A percentile compares a stretch with the other conserved stretches of the same genome.
phyloP scores from a whole-genome alignment of 306 rosid species.

The Parietaria judaica region DNA sequence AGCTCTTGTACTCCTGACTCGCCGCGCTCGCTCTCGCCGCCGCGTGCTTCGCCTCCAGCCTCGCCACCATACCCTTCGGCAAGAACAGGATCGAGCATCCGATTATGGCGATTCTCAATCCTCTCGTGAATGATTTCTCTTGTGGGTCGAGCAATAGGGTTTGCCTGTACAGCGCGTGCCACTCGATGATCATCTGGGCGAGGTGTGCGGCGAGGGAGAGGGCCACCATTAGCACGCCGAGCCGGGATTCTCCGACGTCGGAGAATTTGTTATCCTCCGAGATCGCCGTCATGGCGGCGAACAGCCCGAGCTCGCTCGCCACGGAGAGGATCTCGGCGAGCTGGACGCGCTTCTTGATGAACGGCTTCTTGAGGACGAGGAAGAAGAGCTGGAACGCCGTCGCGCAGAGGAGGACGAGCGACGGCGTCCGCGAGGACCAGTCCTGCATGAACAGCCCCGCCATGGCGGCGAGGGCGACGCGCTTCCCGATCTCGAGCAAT shows the following conservation, averaged over 20 bases:
- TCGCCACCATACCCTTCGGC: slow-evolving; percentile 41
- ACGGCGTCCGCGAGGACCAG: slow-evolving; percentile 36
- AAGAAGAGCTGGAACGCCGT: slow-evolving; percentile 77
- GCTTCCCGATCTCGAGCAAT: slow-evolving; percentile 52
- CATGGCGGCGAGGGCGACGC: slow-evolving; percentile 49
- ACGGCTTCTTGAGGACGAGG: slow-evolving; percentile 85
- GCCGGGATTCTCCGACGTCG: slow-evolving; percentile 25
- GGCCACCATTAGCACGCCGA: slow-evolving; percentile 53
- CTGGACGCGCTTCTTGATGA: slow-evolving; percentile 84
- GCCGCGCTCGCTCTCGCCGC: slow-evolving; percentile 25
- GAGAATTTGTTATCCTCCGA: slow-evolving; percentile 31
- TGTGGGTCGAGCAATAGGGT: slow-evolving; percentile 49
- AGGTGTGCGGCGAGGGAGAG: slow-evolving; percentile 54
- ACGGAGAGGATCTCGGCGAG: slow-evolving; percentile 65
- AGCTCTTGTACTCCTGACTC: slow-evolving; percentile 17
- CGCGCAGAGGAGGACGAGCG: slow-evolving; percentile 37
- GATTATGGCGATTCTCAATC: slow-evolving; percentile 50
- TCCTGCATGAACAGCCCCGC: slow-evolving; percentile 50
- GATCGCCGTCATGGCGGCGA: slow-evolving; percentile 38
- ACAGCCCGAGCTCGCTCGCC: slow-evolving; percentile 49
- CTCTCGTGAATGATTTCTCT: slow-evolving; percentile 42
- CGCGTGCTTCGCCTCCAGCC: slow-evolving; percentile 46
- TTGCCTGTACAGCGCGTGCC: slow-evolving; percentile 66
- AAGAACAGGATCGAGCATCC: slow-evolving; percentile 53
- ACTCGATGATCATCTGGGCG: slow-evolving; percentile 56